Conservation (phyloP, 2,329 filamentous ascomycete genomes). For the Neofusicoccum umdonicola region DNA sequence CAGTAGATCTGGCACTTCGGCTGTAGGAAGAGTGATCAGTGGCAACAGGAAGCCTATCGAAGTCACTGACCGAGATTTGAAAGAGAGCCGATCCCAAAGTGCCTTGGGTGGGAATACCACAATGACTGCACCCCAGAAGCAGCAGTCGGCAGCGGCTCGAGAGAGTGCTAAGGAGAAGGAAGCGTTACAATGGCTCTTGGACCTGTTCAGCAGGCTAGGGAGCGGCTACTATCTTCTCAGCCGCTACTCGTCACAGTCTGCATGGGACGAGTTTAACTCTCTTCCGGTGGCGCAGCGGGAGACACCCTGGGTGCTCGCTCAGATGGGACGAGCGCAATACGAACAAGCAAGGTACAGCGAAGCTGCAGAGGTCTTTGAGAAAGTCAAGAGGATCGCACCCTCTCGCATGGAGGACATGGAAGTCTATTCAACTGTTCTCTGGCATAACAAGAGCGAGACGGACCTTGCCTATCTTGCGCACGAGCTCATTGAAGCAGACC, state of each 20-base stretch:
- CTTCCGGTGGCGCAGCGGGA: conserved; percentile 76
- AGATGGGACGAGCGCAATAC: conserved; percentile 87
- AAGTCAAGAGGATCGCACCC: conserved; percentile 75
- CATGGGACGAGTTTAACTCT: conserved; percentile 69
- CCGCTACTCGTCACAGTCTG: conserved; percentile 75
- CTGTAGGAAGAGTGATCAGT: conserved; percentile 82
- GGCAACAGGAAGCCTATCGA: conserved; percentile 81
- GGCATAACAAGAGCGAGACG: conserved; percentile 91
- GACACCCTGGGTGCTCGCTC: conserved; percentile 88
- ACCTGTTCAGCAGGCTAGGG: conserved; percentile 78
- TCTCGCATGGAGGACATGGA: conserved; percentile 93
- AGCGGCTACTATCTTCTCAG: conserved; percentile 75
- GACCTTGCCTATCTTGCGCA: conserved; percentile 91
- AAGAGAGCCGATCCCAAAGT: conserved; percentile 51
- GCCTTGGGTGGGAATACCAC: conserved; percentile 19
- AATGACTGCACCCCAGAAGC: conserved; percentile 25
- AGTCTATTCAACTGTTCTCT: conserved; percentile 97
- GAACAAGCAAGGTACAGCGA: conserved; percentile 84
- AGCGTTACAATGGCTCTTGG: conserved; percentile 71
- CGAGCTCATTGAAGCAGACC: conserved; percentile 81
- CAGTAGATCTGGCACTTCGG: conserved; percentile 62
- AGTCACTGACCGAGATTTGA: conserved; percentile 60
- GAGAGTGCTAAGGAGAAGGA: conserved; percentile 62
- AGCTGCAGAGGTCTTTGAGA: conserved; percentile 81
- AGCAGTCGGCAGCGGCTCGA: conserved; percentile 25